phyloP scores from a whole-genome alignment of 257 asterid genomes.

The Nicotiana knightiana region DNA sequence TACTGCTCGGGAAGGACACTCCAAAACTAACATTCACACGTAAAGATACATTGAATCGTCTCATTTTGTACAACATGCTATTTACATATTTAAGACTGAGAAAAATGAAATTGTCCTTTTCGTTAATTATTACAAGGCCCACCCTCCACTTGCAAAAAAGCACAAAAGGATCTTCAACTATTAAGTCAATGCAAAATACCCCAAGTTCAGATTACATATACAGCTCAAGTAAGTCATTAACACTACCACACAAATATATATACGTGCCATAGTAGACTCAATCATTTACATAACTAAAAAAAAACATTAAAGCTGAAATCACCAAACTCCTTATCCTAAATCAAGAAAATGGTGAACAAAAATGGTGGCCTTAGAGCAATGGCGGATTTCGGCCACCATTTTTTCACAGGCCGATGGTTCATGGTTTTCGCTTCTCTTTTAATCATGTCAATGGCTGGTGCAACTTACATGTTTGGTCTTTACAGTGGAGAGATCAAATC shows the following conservation, averaged over 20 bases:
- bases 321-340: background rate
- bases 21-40: background rate
- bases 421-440: conserved; percentile 48
- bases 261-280: background rate
- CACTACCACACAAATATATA: background rate
- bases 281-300: background rate
- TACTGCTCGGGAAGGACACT: background rate
- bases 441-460: conserved; percentile 58
- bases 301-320: background rate
- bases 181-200: background rate
- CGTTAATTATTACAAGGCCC: background rate
- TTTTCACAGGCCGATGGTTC: conserved; percentile 51
- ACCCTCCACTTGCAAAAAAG: background rate
- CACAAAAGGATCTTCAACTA: background rate
- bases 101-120: background rate
- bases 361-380: conserved; percentile 11
- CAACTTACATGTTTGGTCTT: conserved; percentile 60
- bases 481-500: conserved; percentile 47
- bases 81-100: background rate
- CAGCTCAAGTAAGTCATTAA: background rate
- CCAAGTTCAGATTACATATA: background rate
- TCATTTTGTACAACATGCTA: background rate
- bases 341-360: conserved; percentile 8
- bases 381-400: conserved; percentile 19
- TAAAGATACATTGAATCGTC: background rate